A percentile compares a stretch with the other conserved stretches of the same genome.
These are phyloP conservation scores for Spencermartinsiella ligniputridi DNA, from an alignment of 1,139 yeast species.

Conservation along the genomic window DNA sequence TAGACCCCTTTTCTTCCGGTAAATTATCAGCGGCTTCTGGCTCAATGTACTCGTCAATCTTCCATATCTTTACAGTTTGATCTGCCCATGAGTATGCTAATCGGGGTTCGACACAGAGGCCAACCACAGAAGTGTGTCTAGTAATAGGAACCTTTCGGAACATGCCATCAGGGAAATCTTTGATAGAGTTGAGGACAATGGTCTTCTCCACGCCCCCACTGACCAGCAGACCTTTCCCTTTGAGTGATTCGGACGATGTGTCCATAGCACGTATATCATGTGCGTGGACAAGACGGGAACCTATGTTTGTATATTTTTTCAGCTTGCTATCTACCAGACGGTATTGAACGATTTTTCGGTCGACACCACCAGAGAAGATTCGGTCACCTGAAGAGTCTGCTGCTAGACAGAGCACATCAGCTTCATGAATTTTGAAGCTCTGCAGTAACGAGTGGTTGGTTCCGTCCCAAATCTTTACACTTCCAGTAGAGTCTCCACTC, in stretches of 20 bases:
- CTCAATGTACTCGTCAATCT: conserved; percentile 35
- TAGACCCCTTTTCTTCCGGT: conserved; percentile 33
- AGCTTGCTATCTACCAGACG: conserved; percentile 37
- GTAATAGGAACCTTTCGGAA: conserved; percentile 67
- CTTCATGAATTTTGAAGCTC: conserved; percentile 79
- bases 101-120: conserved; percentile 46
- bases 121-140: conserved; percentile 53
- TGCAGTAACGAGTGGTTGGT: conserved; percentile 71
- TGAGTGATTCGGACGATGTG: conserved; percentile 35
- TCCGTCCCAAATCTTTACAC: conserved; percentile 89
- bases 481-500: conserved; percentile 95
- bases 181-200: conserved; percentile 64
- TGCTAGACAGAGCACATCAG: conserved; percentile 78
- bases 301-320: conserved; percentile 74
- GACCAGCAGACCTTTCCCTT: conserved; percentile 62
- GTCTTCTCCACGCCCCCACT: conserved; percentile 91
- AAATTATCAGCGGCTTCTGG: conserved; percentile 17
- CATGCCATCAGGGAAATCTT: conserved; percentile 67
- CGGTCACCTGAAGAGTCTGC: conserved; percentile 58
- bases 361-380: conserved; percentile 89
- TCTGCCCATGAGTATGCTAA: conserved; percentile 76
- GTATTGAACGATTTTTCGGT: conserved; percentile 79
- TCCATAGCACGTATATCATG: conserved; percentile 85
- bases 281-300: conserved; percentile 77
- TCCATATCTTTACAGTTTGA: conserved; percentile 80